Evolutionary conservation across 768 basidiomycete genomes (phyloP).

Genomic region (Panaeolus cyanescens): DNA sequence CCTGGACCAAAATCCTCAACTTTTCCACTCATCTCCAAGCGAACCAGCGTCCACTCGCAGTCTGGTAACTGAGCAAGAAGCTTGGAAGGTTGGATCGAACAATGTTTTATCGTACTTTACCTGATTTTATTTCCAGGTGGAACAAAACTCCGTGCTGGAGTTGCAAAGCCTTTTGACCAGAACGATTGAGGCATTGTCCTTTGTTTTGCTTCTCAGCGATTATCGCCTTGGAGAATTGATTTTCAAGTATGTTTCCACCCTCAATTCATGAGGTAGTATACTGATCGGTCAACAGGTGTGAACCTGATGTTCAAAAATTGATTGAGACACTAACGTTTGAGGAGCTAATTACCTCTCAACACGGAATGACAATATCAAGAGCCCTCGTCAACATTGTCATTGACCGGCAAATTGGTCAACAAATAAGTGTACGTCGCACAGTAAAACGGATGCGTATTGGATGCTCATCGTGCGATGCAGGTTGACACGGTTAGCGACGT

Average conservation of each 20-base stretch:
- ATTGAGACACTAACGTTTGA: constrained; percentile 79
- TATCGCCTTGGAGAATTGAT: constrained; percentile 88
- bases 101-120: neutral
- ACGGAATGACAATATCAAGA: constrained; percentile 86
- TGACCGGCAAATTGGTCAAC: constrained; percentile 96
- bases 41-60: constrained; percentile 62
- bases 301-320: constrained; percentile 66
- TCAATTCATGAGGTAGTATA: constrained; percentile 6
- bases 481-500: constrained; percentile 97
- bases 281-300: constrained; percentile 53
- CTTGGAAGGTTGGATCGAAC: constrained; percentile 68
- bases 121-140: constrained; percentile 49
- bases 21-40: constrained; percentile 82
- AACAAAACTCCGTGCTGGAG: constrained; percentile 81
- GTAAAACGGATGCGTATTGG: too few species aligned
- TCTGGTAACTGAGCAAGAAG: constrained; percentile 75
- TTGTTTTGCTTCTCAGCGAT: constrained; percentile 89
- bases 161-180: constrained; percentile 74
- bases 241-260: constrained; percentile 56
- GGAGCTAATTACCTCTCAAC: constrained; percentile 80
- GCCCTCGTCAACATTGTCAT: constrained; percentile 94
- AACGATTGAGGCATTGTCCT: constrained; percentile 93
- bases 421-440: constrained; percentile 88
- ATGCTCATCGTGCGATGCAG: constrained; percentile 41
- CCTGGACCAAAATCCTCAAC: constrained; percentile 77